phyloP scores from a whole-genome alignment of 2,329 filamentous ascomycete species.

The Phyllosticta capitalensis region DNA sequence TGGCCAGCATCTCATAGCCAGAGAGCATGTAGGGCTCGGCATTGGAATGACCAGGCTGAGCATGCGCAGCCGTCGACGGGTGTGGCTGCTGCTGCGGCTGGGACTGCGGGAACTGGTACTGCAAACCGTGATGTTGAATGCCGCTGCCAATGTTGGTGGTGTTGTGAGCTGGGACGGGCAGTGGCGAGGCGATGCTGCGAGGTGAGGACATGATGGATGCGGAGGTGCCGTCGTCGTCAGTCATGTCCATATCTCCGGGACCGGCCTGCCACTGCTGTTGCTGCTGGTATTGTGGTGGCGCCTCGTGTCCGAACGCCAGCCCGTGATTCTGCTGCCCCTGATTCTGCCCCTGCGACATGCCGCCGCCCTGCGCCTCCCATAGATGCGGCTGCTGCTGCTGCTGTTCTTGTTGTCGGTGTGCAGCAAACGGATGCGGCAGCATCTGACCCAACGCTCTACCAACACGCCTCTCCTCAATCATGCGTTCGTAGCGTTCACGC shows the following conservation, averaged over 20 bases:
- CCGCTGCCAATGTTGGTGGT: not conserved
- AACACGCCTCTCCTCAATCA: constrained; percentile 15
- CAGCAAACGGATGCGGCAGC: not conserved
- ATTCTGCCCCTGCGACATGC: constrained; percentile 18
- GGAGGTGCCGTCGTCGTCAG: constrained; percentile 7
- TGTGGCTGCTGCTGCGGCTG: not conserved
- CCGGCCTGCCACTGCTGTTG: not conserved
- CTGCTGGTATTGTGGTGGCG: not conserved
- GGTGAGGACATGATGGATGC: not conserved
- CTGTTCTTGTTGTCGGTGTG: not conserved
- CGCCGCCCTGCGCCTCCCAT: not conserved
- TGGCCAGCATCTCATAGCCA: constrained; percentile 65
- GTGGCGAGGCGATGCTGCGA: constrained; percentile 1
- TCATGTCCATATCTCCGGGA: constrained; percentile 2
- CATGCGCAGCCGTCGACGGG: not conserved
- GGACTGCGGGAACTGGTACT: not conserved
- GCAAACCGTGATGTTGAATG: not conserved
- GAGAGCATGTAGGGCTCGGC: constrained; percentile 77
- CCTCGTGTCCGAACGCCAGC: not conserved
- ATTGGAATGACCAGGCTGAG: constrained; percentile 23
- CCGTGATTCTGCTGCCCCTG: constrained; percentile 17
- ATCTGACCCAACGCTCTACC: constrained; percentile 7
- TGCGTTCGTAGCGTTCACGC: constrained; percentile 50
- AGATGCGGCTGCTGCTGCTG: not conserved
- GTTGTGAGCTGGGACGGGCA: not conserved